Conservation (phyloP, 352 stramenopile species). For the Phytophthora podocarpi region DNA sequence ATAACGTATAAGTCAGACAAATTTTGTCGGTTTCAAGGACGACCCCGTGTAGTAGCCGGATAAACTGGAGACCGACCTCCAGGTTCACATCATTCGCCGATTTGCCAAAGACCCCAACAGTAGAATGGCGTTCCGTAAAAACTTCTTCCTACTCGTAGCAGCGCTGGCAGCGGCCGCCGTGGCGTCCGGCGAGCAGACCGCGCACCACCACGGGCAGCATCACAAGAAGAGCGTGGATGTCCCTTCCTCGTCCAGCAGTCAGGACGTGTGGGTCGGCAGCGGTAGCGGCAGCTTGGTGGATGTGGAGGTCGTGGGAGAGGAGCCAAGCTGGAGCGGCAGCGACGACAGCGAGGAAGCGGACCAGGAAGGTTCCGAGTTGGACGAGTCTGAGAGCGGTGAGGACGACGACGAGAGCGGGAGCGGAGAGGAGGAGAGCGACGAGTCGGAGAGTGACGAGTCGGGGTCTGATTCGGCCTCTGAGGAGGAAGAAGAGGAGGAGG, state of each 20-base stretch:
- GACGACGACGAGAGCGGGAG: slow-evolving; percentile 15
- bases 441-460: slow-evolving; percentile 18
- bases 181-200: slow-evolving; percentile 19
- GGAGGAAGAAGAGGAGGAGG: slow-evolving; percentile 13
- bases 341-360: slow-evolving; percentile 24
- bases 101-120: slow-evolving; percentile 13
- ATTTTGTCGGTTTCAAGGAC: slow-evolving; percentile 16
- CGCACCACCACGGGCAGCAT: slow-evolving; percentile 24
- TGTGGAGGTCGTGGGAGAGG: slow-evolving; percentile 16
- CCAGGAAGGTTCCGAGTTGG: slow-evolving; percentile 5
- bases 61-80: slow-evolving; percentile 8
- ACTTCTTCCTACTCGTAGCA: slow-evolving; percentile 35
- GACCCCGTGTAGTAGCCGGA: background rate
- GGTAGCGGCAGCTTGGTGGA: slow-evolving; percentile 14
- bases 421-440: slow-evolving; percentile 16
- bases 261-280: slow-evolving; percentile 14
- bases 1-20: slow-evolving; percentile 23
- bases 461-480: slow-evolving; percentile 24
- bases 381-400: slow-evolving; percentile 8
- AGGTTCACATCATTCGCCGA: slow-evolving; percentile 28
- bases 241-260: background rate
- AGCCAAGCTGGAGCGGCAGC: slow-evolving; percentile 30
- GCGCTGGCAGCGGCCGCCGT: slow-evolving; percentile 28
- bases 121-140: slow-evolving; percentile 34
- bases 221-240: slow-evolving; percentile 18